Evolutionary conservation across 1,284 basidiomycete genomes (phyloP).

Genomic region (Chondrostereum purpureum): DNA sequence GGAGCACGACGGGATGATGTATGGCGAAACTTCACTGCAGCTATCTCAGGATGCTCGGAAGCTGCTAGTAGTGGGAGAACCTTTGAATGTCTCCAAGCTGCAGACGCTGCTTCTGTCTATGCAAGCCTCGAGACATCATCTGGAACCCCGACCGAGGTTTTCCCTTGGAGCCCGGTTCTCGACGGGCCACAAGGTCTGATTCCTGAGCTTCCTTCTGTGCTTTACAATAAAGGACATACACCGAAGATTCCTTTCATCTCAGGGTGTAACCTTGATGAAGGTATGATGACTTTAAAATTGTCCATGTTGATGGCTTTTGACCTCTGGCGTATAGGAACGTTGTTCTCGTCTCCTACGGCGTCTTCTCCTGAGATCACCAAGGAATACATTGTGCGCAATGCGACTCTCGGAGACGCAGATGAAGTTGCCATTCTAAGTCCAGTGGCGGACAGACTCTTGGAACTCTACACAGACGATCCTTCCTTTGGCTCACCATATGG

Average conservation of each 20-base stretch:
- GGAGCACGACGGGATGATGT: constrained; percentile 2
- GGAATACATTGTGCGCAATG: neutral
- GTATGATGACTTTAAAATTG: constrained; percentile 1
- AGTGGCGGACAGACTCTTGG: constrained; percentile 2
- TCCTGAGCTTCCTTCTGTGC: constrained; percentile 9
- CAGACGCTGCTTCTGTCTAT: constrained; percentile 29
- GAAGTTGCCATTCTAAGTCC: neutral
- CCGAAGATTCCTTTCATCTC: constrained; percentile 8
- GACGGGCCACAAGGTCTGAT: constrained; percentile 11
- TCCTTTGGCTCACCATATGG: constrained; percentile 3
- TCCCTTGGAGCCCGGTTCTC: constrained; percentile 15
- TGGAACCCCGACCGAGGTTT: constrained; percentile 19
- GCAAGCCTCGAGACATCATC: constrained; percentile 22
- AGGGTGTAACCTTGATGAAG: constrained; percentile 12
- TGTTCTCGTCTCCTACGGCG: constrained; percentile 25
- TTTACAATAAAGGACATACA: constrained; percentile 8
- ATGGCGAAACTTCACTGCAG: neutral
- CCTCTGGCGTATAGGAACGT: constrained; percentile 35
- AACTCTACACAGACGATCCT: constrained; percentile 6
- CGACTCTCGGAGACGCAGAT: constrained; percentile 12
- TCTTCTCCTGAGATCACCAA: neutral
- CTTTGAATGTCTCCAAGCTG: constrained; percentile 19
- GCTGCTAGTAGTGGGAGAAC: constrained; percentile 17
- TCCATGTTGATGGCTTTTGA: no score
- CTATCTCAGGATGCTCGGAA: no score